Evolutionary conservation across 2,329 filamentous ascomycete species (phyloP).

Genomic region (Monilinia polystroma): DNA sequence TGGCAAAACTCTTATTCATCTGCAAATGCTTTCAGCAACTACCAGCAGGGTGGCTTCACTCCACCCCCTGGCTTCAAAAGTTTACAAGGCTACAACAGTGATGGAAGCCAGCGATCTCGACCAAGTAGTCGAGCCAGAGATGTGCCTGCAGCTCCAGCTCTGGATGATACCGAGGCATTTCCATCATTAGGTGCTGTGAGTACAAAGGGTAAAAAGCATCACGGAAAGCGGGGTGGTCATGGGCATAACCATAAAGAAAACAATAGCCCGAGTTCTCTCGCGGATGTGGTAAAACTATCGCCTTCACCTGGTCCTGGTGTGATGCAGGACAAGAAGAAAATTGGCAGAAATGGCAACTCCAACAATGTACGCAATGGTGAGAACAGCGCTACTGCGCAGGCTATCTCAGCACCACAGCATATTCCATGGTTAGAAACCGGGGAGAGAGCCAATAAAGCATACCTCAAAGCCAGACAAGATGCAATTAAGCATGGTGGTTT

Average conservation of each 20-base stretch:
- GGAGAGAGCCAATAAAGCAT: conserved; percentile 84
- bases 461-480: conserved; percentile 91
- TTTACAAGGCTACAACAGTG: conserved; percentile 55
- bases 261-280: conserved; percentile 69
- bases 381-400: conserved; percentile 76
- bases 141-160: conserved; percentile 67
- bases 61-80: conserved; percentile 70
- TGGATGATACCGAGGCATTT: conserved; percentile 95
- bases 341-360: conserved; percentile 62
- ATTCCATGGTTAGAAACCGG: conserved; percentile 97
- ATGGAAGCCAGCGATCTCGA: conserved; percentile 73
- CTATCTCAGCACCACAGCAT: conserved; percentile 84
- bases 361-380: conserved; percentile 66
- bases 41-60: conserved; percentile 53
- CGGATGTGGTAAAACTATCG: conserved; percentile 93
- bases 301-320: conserved; percentile 72
- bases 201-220: conserved; percentile 83
- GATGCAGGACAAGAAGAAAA: conserved; percentile 59
- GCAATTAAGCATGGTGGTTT: conserved; percentile 96
- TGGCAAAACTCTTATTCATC: conserved; percentile 48
- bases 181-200: conserved; percentile 78
- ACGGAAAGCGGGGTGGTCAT: conserved; percentile 86
- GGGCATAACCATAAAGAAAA: conserved; percentile 69
- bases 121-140: conserved; percentile 72
- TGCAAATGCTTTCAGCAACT: conserved; percentile 50